Conservation (phyloP, 1,139 yeast genomes). For the Pichia sp. region DNA sequence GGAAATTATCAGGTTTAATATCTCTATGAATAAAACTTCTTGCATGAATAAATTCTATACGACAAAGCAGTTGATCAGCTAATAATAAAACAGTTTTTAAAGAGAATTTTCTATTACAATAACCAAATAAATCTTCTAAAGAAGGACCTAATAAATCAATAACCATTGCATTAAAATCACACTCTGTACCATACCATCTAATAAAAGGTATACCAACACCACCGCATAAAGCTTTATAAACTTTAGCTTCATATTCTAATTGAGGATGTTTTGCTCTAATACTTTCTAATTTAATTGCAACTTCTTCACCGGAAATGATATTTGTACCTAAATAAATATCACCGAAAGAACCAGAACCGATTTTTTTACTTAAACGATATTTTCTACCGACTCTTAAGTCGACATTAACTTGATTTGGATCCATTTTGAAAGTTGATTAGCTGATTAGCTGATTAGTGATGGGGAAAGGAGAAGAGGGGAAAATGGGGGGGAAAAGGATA, state of each 20-base stretch:
- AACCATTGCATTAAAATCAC: constrained; percentile 95
- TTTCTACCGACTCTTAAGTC: constrained; percentile 85
- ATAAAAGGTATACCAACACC: constrained; percentile 97
- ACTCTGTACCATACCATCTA: constrained; percentile 96
- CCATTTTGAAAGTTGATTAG: constrained; percentile 4
- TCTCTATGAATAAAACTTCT: constrained; percentile 89
- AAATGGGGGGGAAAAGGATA: not conserved
- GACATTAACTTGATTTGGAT: constrained; percentile 18
- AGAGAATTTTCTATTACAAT: constrained; percentile 89
- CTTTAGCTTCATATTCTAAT: constrained; percentile 92
- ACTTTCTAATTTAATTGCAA: constrained; percentile 90
- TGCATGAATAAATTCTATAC: constrained; percentile 93
- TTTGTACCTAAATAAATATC: constrained; percentile 88
- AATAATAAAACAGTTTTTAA: constrained; percentile 86
- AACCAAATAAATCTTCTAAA: constrained; percentile 89
- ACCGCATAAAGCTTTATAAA: constrained; percentile 88
- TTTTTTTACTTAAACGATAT: constrained; percentile 90
- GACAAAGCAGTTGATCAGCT: constrained; percentile 91
- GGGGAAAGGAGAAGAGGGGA: not conserved
- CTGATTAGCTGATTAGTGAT: not conserved
- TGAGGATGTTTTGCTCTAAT: constrained; percentile 94
- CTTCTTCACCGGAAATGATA: constrained; percentile 93
- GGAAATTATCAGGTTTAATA: constrained; percentile 91
- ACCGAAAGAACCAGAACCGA: constrained; percentile 96
- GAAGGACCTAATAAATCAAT: constrained; percentile 95